A percentile compares a stretch with the other conserved stretches of the same genome.
These are phyloP conservation scores for Periglandula ipomoeae DNA, from an alignment of 2,329 filamentous ascomycete species.

Conservation along the genomic window DNA sequence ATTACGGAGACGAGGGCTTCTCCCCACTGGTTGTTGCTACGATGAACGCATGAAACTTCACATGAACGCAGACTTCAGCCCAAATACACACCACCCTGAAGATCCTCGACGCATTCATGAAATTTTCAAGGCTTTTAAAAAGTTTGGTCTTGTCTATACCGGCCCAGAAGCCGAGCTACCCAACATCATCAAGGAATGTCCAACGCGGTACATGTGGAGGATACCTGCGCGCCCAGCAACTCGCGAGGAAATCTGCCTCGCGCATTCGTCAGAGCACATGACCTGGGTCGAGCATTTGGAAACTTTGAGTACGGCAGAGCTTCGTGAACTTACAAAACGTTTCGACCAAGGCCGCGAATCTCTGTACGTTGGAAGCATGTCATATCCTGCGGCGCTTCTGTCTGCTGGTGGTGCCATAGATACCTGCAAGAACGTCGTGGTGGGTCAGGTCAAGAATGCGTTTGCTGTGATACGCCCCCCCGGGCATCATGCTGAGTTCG, in stretches of 20 bases:
- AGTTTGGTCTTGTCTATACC: constrained; percentile 65
- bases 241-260: constrained; percentile 66
- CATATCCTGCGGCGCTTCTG: constrained; percentile 69
- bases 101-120: constrained; percentile 86
- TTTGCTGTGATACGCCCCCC: constrained; percentile 93
- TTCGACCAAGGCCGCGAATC: constrained; percentile 62
- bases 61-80: constrained; percentile 69
- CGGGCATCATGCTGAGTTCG: constrained; percentile 86
- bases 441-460: constrained; percentile 79
- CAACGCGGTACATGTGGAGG: constrained; percentile 59
- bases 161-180: constrained; percentile 47
- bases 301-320: constrained; percentile 47
- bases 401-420: constrained; percentile 93
- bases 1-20: constrained; percentile 35
- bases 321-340: constrained; percentile 55
- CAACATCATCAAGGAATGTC: constrained; percentile 40
- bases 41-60: constrained; percentile 95
- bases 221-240: constrained; percentile 74
- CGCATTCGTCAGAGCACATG: constrained; percentile 71
- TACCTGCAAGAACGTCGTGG: constrained; percentile 84
- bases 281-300: constrained; percentile 60
- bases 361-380: constrained; percentile 75
- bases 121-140: constrained; percentile 83
- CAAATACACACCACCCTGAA: constrained; percentile 79
- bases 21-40: constrained; percentile 75